Evolutionary conservation across 2,329 filamentous ascomycete species (phyloP).

Genomic region (Ophiocordyceps camponoti-rufipedis): DNA sequence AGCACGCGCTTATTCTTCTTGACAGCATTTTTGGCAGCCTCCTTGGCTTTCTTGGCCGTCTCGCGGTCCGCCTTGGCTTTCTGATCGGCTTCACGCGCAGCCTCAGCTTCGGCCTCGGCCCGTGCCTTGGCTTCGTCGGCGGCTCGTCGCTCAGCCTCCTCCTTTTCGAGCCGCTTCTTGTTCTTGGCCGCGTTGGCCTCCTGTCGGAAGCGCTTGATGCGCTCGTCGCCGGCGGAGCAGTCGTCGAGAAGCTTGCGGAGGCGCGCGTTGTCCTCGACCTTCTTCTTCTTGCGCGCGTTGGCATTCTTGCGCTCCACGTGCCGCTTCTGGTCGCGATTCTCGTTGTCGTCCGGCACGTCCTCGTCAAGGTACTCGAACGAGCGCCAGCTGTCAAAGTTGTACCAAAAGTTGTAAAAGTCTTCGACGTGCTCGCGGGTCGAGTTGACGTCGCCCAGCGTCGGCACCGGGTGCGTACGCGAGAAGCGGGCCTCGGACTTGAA

Average conservation of each 20-base stretch:
- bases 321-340: conserved; percentile 97
- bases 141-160: conserved; percentile 76
- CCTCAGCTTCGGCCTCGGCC: conserved; percentile 68
- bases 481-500: conserved; percentile 90
- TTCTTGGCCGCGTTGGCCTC: conserved; percentile 88
- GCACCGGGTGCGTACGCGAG: conserved; percentile 79
- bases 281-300: conserved; percentile 97
- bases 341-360: conserved; percentile 96
- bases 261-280: conserved; percentile 90
- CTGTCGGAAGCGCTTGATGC: conserved; percentile 94
- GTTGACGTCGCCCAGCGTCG: conserved; percentile 67
- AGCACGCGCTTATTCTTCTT: conserved; percentile 99
- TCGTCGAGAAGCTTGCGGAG: conserved; percentile 84
- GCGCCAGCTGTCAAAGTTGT: conserved; percentile 97
- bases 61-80: conserved; percentile 72
- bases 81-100: conserved; percentile 69
- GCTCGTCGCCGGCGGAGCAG: conserved; percentile 66
- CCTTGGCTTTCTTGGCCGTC: conserved; percentile 86
- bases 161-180: conserved; percentile 79
- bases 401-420: conserved; percentile 98
- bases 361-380: conserved; percentile 97
- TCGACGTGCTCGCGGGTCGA: conserved; percentile 81
- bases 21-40: conserved; percentile 93
- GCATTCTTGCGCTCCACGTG: conserved; percentile 97
- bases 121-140: conserved; percentile 70